Conservation (phyloP, 352 stramenopile species). For the Phytophthora litchii region DNA sequence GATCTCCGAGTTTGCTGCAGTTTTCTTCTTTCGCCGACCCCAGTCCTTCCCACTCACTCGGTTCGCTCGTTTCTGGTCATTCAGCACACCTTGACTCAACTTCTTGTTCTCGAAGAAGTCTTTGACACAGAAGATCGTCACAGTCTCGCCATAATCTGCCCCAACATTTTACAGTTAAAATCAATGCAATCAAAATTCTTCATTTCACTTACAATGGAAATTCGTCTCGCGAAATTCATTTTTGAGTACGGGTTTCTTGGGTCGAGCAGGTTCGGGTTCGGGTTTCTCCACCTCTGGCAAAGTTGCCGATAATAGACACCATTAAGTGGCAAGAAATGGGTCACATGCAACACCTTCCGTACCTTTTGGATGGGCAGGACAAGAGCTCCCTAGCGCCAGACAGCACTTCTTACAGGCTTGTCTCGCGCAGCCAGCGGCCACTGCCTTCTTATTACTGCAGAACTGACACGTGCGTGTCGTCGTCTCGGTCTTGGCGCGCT, state of each 20-base stretch:
- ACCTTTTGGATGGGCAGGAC: conserved; percentile 47
- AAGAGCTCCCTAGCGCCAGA: conserved; percentile 43
- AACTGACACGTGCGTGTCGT: conserved; percentile 39
- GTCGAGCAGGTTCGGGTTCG: conserved; percentile 15
- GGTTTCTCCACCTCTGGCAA: conserved; percentile 33
- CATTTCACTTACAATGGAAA: conserved; percentile 53
- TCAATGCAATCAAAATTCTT: background rate
- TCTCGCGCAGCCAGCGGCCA: conserved; percentile 45
- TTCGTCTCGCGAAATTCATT: conserved; percentile 83
- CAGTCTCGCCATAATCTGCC: conserved; percentile 78
- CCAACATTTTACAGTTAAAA: background rate
- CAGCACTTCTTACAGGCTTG: conserved; percentile 81
- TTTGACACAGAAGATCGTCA: conserved; percentile 74
- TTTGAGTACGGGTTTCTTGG: conserved; percentile 63
- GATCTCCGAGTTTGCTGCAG: conserved; percentile 25
- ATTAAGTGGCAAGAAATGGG: conserved; percentile 12
- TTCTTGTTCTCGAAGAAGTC: conserved; percentile 81
- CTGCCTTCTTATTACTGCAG: conserved; percentile 54
- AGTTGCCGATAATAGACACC: background rate
- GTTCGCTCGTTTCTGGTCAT: conserved; percentile 70
- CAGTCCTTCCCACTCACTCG: conserved; percentile 54
- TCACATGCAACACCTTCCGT: background rate
- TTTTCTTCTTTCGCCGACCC: conserved; percentile 42
- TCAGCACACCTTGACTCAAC: conserved; percentile 73
- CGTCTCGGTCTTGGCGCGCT: conserved; percentile 27